Evolutionary conservation across 164 flowering plant genomes (phyloP), one percentile per base, ranked within the genome.

Genomic region (Warburgia ugandensis): DNA sequence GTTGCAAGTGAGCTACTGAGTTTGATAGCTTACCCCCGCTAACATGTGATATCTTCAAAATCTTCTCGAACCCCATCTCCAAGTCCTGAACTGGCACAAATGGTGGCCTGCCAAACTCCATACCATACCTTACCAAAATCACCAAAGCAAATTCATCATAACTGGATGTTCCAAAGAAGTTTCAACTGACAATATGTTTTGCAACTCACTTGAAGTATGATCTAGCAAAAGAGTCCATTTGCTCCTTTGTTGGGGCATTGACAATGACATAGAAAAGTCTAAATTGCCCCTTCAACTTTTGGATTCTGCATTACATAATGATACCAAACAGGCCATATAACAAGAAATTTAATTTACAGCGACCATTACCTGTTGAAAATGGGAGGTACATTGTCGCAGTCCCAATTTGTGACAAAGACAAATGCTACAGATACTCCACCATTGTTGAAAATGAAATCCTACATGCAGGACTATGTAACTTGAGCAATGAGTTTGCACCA

Each of bases 11-110:
- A 31, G 26, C n/a, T 14, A 45, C 16, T 40, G 38, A 40, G 59
- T 16, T 7, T 2, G 28, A 39, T 29, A 12, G 21, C 37, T 61
- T 68, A 92, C 99, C 90, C 29, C 95, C 97, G 66, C 74, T 76
- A 67, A 88, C 78, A 68, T 70, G 84, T 51, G 99, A 87, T 59
- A 94, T 72, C 67, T 81, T 84, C 54, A 94, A 82, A 54, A 94
- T 84, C 75, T 80, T 84, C 65, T 84, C 97, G 57, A 94, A 94
- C 11, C 97, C 99, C 94, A 89, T 89, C 77, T 94, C 94, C 30
- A 74, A 23, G 66, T 83, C 91, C 23, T 62, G 73, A 48, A 83
- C 97, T 14, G 78, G 83, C 39, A 94, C 69, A 71, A 94, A 89
- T 33, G 81, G 61, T 28, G 97, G 97, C 65, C 63, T 86, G 16